Base-by-base conservation (phyloP, 2,329 filamentous ascomycete genomes). In the Plenodomus lindquistii region DNA sequence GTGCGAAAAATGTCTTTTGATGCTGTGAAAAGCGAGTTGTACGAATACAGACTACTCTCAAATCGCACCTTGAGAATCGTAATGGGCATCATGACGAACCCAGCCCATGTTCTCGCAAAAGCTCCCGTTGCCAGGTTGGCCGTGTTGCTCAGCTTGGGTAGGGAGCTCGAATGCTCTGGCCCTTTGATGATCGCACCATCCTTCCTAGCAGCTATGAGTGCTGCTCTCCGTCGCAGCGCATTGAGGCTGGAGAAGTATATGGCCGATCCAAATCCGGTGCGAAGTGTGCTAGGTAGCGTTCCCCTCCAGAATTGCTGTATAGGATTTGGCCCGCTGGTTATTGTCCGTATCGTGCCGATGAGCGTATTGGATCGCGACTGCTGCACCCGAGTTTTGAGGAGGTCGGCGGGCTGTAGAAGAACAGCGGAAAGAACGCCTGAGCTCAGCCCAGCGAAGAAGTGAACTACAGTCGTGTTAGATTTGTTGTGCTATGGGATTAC, bases 1-100 rank as follows among this genome's bases (percentile, higher is more conserved):
- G 78, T 83, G 7, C 79, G 79, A 43, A 87, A 75, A 21, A 97
- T 97, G 59, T 94, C 90, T 27, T 77, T 77, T 1, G 82, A 85
- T 0, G 94, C 94, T 31, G 84, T 80, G 35, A 81, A 74, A 19
- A 97, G 78, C 1, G 90, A 93, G 19, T 81, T 81, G 75, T 97
- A 97, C 2, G 84, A 77, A 76, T 97, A 99, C 37, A 93, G 77
- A 53, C 82, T 91, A 20, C 88, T 93, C 73, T 99, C 94, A 68
- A 96, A 97, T 37, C 94, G 89, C 37, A 97, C 94, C 70, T 99
- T 99, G 65, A 99, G 87, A 37, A 99, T 87, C 1, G 94, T 99
- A 52, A 97, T 84, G 1, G 94, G 94, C 89, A 97, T 97, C 75
- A 97, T 85, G 38, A 95, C 76, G 66, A 97, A 89, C 31, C 94